Conservation (phyloP, 306 rosid species). For the Dryas alaskensis region DNA sequence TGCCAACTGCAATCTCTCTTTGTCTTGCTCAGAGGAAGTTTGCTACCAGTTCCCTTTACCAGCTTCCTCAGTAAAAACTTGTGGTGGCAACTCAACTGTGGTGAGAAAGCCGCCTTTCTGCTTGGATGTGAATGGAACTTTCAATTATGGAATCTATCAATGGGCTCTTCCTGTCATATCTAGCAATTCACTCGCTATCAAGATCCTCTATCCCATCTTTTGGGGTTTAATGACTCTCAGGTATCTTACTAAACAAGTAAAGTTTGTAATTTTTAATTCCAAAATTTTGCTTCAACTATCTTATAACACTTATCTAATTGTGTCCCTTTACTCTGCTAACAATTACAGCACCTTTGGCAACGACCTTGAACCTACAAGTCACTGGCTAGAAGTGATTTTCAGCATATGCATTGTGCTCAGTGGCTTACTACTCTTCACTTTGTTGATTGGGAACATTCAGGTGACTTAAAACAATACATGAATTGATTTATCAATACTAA, state of each 20-base stretch:
- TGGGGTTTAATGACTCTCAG: slow-evolving; percentile 99
- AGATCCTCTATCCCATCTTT: slow-evolving; percentile 94
- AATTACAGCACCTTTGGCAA: slow-evolving; percentile 88
- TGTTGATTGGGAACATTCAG: slow-evolving; percentile 97
- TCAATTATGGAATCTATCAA: slow-evolving; percentile 81
- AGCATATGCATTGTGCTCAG: slow-evolving; percentile 79
- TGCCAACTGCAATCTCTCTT: slow-evolving; percentile 55
- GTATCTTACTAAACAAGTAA: slow-evolving; percentile 34
- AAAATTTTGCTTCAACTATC: neutral
- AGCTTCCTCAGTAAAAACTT: slow-evolving; percentile 30
- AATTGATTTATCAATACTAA: no score
- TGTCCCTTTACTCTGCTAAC: slow-evolving; percentile 13
- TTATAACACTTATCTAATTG: neutral
- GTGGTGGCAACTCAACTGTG: slow-evolving; percentile 55
- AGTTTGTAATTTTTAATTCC: neutral
- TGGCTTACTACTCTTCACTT: slow-evolving; percentile 88
- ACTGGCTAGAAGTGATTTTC: slow-evolving; percentile 95
- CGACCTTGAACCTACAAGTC: slow-evolving; percentile 96
- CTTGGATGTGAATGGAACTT: slow-evolving; percentile 73
- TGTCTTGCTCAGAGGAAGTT: slow-evolving; percentile 77
- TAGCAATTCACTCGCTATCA: slow-evolving; percentile 77
- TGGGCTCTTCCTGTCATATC: slow-evolving; percentile 99
- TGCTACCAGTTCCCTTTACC: slow-evolving; percentile 58
- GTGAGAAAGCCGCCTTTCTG: slow-evolving; percentile 71
- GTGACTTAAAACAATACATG: slow-evolving; percentile 29